Conservation (phyloP, 768 basidiomycete genomes). For the Kwoniella dejecticola region DNA sequence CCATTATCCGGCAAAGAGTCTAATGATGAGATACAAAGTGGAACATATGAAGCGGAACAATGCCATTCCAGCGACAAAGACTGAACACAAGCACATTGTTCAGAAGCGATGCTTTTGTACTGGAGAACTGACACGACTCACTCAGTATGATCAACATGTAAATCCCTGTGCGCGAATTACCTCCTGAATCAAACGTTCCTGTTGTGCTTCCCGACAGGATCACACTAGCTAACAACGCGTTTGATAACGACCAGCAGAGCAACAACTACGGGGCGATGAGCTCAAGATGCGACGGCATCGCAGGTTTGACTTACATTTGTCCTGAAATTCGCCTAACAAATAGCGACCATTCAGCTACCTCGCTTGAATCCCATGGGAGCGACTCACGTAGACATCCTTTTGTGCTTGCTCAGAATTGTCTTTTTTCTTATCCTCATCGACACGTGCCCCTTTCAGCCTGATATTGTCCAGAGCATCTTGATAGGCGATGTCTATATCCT, state of each 20-base stretch:
- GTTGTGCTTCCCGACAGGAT: conserved; percentile 48
- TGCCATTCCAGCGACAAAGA: conserved; percentile 54
- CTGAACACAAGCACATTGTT: conserved; percentile 9
- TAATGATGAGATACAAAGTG: conserved; percentile 58
- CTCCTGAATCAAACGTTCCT: conserved; percentile 34
- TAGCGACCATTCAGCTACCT: not conserved
- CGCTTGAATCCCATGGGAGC: not conserved
- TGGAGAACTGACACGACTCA: conserved; percentile 22
- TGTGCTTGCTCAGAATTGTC: conserved; percentile 52
- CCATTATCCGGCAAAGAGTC: conserved; percentile 44
- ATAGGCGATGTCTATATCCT: conserved; percentile 80
- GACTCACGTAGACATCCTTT: conserved; percentile 53
- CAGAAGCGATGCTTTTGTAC: not conserved
- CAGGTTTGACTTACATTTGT: conserved; percentile 39
- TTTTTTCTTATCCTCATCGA: conserved; percentile 30
- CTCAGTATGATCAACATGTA: conserved; percentile 53
- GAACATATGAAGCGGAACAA: conserved; percentile 65
- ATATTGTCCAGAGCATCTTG: conserved; percentile 79
- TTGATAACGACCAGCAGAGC: conserved; percentile 53
- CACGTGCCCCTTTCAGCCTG: conserved; percentile 56
- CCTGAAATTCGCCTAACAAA: conserved; percentile 50
- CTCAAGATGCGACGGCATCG: too few relatives aligned
- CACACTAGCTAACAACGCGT: conserved; percentile 53
- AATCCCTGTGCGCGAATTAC: conserved; percentile 36
- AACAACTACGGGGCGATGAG: conserved; percentile 46